These are phyloP conservation scores for Blastocystis sp. DNA, from an alignment of 352 stramenopile genomes.

Conservation along the genomic window DNA sequence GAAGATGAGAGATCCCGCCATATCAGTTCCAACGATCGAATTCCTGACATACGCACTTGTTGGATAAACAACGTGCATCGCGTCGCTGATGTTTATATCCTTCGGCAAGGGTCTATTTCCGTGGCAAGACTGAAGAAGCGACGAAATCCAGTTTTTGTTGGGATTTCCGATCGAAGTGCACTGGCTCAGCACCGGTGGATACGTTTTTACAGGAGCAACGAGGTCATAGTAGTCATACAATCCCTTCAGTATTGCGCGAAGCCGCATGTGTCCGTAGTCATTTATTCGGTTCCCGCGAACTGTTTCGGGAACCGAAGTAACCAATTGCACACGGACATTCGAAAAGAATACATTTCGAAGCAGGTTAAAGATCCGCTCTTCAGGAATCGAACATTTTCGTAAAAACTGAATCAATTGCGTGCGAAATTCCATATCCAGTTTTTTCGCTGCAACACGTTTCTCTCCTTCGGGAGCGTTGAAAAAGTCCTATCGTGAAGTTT, in stretches of 20 bases:
- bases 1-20: constrained; percentile 43
- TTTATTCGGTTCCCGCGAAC: not conserved
- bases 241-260: not conserved
- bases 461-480: not conserved
- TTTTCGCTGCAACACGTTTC: not conserved
- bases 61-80: constrained; percentile 38
- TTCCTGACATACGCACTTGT: not conserved
- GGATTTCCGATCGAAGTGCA: not conserved
- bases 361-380: constrained; percentile 10
- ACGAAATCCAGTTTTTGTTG: not conserved
- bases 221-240: not conserved
- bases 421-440: constrained; percentile 28
- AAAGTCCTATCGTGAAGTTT: not conserved
- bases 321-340: not conserved
- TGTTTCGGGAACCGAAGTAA: not conserved
- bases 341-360: not conserved
- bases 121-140: not conserved
- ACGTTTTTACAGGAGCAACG: not conserved
- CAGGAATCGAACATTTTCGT: not conserved
- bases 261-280: not conserved
- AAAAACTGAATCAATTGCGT: constrained; percentile 2
- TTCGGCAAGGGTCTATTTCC: not conserved
- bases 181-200: not conserved
- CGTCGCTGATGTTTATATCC: not conserved
- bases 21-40: constrained; percentile 9